Conservation (phyloP, 2,329 filamentous ascomycete species). For the Chalaropsis thielavioides region DNA sequence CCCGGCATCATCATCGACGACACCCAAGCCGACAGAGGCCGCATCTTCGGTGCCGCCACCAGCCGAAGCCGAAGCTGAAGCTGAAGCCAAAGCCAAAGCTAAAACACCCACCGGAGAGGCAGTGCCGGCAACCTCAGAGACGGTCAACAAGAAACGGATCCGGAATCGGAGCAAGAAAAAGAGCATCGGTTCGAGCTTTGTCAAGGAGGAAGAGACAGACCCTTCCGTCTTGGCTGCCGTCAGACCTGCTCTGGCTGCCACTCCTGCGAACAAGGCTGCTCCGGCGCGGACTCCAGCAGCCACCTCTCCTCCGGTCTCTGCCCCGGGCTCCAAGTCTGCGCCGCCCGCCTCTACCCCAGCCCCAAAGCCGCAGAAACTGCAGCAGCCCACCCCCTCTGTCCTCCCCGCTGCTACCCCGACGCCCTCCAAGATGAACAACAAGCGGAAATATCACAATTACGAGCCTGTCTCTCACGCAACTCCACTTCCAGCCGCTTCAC, state of each 20-base stretch:
- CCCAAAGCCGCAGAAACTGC: background rate
- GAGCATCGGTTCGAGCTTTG: background rate
- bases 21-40: background rate
- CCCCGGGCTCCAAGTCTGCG: too few relatives aligned
- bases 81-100: background rate
- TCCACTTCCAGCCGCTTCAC: background rate
- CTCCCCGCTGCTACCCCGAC: background rate
- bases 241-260: background rate
- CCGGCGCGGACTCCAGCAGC: background rate
- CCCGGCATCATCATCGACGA: background rate
- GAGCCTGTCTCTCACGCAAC: background rate
- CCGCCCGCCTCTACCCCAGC: background rate
- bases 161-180: background rate
- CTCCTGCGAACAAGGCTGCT: background rate
- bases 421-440: background rate
- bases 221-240: background rate
- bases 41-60: background rate
- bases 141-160: background rate
- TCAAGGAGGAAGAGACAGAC: background rate
- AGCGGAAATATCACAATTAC: background rate
- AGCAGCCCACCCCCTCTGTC: background rate
- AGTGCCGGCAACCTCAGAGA: background rate
- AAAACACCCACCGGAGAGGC: background rate
- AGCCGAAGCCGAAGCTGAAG: background rate
- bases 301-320: too few relatives aligned